Evolutionary conservation across 2,329 filamentous ascomycete species (phyloP), one percentile per base, ranked within the genome.

Genomic region (Cadophora sp.): DNA sequence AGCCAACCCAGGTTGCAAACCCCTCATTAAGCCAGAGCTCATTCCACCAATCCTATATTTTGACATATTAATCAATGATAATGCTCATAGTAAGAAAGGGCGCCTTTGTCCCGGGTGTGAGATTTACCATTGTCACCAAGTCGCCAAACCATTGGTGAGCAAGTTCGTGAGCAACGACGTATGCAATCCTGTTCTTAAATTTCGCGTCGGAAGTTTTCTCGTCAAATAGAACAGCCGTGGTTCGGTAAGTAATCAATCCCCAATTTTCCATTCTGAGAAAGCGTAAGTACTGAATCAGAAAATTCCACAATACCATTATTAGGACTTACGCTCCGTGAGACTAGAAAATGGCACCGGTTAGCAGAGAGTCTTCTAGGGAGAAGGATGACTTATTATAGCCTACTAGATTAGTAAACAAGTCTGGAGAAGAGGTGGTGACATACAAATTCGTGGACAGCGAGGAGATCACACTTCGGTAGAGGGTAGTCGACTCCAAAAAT

Each of bases 1-100:
- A 99, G 63, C 95, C 96, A 53, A 97, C 95, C 95, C 95, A 98
- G 3, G 96, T 99, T 51, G 96, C 96, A 78, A 99, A 99, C 11
- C 71, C 71, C 29, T 98, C 95, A 77, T 97, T 97, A 64, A 97
- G 86, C 94, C 93, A 97, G 46, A 96, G 86, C 82, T 97, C 92
- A 58, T 72, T 72, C 93, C 92, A 96, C 93, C 94, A 97, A 79
- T 97, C 93, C 56, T 59, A 14, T 4, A 31, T 31, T 14, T 16
- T 16, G 7, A 34, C 19, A 26, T 8, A 43, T 19, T 6, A 26
- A 12, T 59, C 56, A 59, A 22, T 27, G 22, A 22, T 22, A 2
- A 58, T 34, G 7, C 11, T 40, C 31, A 40, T 34, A 7, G 29
- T 19, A 53, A n/a, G n/a, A 11, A 37, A 9, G 5, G 14, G 29